Base-by-base conservation (phyloP, 2,329 filamentous ascomycete genomes). In the Penicillium sp. region DNA sequence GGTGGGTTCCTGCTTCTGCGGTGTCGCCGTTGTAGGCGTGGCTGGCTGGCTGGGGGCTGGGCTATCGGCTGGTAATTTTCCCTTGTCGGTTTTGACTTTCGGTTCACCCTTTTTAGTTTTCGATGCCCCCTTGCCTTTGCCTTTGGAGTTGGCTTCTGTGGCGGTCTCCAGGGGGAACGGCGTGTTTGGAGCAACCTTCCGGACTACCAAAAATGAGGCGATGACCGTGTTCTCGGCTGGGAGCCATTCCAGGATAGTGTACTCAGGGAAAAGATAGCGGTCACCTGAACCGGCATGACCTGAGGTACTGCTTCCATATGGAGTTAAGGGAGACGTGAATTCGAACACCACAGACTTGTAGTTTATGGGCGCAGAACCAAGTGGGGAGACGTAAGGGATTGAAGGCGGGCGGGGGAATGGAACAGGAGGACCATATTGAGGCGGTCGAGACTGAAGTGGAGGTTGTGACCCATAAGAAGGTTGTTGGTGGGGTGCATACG, bases 341-440 rank as follows among this genome's bases (percentile, higher is more conserved):
- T 77, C 74, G 40, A 77, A 70, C 9, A 76, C 70, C 6, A 77
- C 68, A 3, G 72, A 67, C 54, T 71, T 75, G 55, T 73, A 71
- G 46, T 69, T 65, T 3, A 68, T 53, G 48, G 69, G 71, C 9
- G 67, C 60, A 32, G 68, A 63, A 5, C 63, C 59, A 6, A 66
- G 58, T 22, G 61, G 61, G 7, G 67, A 59, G 3, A 53, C 56
- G 42, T 69, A 66, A 68, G 24, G 64, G 54, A 33, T 61, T 49
- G 9, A 3, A 19, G 34, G 28, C 3, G 34, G 41, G 12, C 47
- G 47, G n/a, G 47, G 28, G 21, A 39, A 49, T 3, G 41, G 28
- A 10, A 31, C 28, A 33, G 67, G 64, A 26, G 67, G 63, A 12
- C 58, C 61, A 34, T 70, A 67, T 34, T 64, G 63, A 6, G 61